Conservation (phyloP, 306 rosid genomes). For the Vigna angularis region DNA sequence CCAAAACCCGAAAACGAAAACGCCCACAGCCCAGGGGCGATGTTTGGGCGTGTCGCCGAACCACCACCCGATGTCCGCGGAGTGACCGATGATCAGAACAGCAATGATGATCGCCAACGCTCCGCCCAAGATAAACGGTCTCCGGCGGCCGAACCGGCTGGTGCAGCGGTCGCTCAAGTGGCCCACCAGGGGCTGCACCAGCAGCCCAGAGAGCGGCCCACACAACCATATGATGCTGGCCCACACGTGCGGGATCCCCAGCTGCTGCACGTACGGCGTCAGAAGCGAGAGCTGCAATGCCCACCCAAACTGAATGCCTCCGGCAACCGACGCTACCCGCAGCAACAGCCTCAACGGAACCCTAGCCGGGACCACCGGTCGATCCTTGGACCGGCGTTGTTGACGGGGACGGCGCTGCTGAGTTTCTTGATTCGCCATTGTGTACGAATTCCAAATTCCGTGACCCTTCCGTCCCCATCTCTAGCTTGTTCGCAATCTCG, state of each 20-base stretch:
- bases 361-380: slow-evolving; percentile 47
- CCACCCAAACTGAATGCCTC: slow-evolving; percentile 98
- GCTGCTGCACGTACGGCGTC: slow-evolving; percentile 94
- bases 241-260: slow-evolving; percentile 96
- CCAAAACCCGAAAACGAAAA: slow-evolving; percentile 85
- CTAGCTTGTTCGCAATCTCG: background rate
- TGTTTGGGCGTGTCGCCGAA: slow-evolving; percentile 61
- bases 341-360: slow-evolving; percentile 62
- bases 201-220: slow-evolving; percentile 85
- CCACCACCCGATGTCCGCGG: slow-evolving; percentile 89
- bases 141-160: slow-evolving; percentile 87
- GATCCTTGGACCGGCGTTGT: slow-evolving; percentile 43
- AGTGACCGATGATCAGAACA: slow-evolving; percentile 72
- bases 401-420: slow-evolving; percentile 45
- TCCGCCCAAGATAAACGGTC: slow-evolving; percentile 79
- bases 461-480: slow-evolving; percentile 10
- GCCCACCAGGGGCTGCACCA: slow-evolving; percentile 90
- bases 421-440: slow-evolving; percentile 63
- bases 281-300: slow-evolving; percentile 90
- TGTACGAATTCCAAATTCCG: background rate
- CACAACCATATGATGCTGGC: slow-evolving; percentile 92
- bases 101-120: slow-evolving; percentile 59
- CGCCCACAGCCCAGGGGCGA: slow-evolving; percentile 65
- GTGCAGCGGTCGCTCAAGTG: slow-evolving; percentile 79
- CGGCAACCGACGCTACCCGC: slow-evolving; percentile 80